Base-by-base conservation (phyloP, 768 basidiomycete species). In the Xanthoconium stramineum region DNA sequence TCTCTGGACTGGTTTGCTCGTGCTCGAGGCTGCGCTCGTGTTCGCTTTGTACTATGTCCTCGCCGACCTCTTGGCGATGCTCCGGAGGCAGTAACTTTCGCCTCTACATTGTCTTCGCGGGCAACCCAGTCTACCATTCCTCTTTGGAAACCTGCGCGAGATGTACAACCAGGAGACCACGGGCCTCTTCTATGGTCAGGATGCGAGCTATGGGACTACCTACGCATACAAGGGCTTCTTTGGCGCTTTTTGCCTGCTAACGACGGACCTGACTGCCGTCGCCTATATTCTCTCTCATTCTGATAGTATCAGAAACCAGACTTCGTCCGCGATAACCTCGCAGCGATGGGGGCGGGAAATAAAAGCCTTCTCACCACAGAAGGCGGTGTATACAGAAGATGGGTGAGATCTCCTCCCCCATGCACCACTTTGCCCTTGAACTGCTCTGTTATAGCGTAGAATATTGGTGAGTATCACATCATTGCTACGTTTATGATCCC, bases 221-320 rank as follows among this genome's bases (percentile, higher is more conserved):
- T 83, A 80, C 55, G 75, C 76, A 38, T 84, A 82, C 69, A 75
- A 74, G 44, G 79, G 80, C 50, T 83, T 82, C 70, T 63, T 81
- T 52, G 75, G 78, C 36, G 80, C 78, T 3, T 74, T 75, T 46
- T 73, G 86, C 24, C 74, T 88, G 55, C 74, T 84, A 69, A 84
- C 83, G 8, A 79, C 78, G 47, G 86, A 87, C 69, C 79, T 81
- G 5, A 67, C 73, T 19, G 84, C 85, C 1, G 66, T 88, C 38
- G 72, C 77, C 5, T 79, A 86, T 54, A 82, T 89, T 44, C 77
- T 89, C 47, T 70, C 74, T 10, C 75, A 79, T 50, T 75, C 82
- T 0, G 81, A 85, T 57, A 74, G 53, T 84, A 81, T 62, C 83
- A 81, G 30, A 88, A 88, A 67, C 84, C 85, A 3, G 78, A 81